phyloP scores from a whole-genome alignment of 2,329 filamentous ascomycete species.

The Cercospora zeae-maydis region DNA sequence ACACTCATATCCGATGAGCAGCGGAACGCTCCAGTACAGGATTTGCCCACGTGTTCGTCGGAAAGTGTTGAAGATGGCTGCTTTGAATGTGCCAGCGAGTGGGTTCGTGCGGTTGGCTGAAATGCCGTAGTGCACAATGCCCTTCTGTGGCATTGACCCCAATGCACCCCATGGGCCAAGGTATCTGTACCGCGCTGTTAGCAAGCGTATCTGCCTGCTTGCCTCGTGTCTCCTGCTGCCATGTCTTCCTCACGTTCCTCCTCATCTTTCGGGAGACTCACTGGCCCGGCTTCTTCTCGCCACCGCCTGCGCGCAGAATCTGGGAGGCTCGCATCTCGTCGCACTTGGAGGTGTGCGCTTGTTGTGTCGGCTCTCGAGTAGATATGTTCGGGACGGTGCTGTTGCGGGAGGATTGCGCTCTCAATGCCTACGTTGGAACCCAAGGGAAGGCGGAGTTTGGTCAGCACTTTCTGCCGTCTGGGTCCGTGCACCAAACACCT shows the following conservation, averaged over 20 bases:
- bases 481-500: neutral
- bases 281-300: conserved; percentile 42
- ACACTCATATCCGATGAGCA: conserved; percentile 72
- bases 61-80: conserved; percentile 93
- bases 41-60: conserved; percentile 81
- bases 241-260: neutral
- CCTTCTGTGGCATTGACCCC: conserved; percentile 57
- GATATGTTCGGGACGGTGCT: neutral
- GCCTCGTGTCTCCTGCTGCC: neutral
- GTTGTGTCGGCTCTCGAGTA: conserved; percentile 1
- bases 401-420: neutral
- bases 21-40: conserved; percentile 79
- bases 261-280: conserved; percentile 29
- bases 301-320: conserved; percentile 37
- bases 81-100: conserved; percentile 70
- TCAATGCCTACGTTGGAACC: conserved; percentile 2
- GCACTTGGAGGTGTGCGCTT: conserved; percentile 13
- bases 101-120: conserved; percentile 86
- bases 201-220: conserved; percentile 1
- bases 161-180: conserved; percentile 71
- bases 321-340: conserved; percentile 39
- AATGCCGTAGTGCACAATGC: conserved; percentile 67
- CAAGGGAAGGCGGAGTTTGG: neutral
- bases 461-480: conserved; percentile 1
- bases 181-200: conserved; percentile 51